These are phyloP conservation scores for Gaultheria prostrata DNA, from an alignment of 148 eudicot species.

Conservation along the genomic window DNA sequence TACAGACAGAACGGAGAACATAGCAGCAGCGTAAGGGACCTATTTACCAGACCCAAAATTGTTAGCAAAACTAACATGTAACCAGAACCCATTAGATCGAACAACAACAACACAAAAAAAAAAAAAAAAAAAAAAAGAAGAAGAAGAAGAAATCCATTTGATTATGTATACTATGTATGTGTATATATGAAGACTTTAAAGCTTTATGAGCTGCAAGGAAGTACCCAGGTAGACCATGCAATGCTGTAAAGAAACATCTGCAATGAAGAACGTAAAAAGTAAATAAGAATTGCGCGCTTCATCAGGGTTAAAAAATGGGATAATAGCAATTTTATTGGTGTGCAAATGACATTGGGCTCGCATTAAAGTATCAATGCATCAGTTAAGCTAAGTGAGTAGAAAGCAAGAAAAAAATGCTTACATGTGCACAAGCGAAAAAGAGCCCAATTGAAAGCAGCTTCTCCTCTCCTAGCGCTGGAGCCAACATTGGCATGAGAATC, in stretches of 20 bases:
- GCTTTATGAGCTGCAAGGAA: neutral
- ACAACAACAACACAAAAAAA: no score
- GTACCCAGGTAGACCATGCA: constrained; percentile 71
- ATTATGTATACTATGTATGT: no score
- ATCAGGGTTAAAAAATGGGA: neutral
- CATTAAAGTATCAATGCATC: neutral
- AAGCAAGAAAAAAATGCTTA: constrained; percentile 25
- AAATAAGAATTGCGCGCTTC: neutral
- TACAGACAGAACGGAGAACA: constrained; percentile 37
- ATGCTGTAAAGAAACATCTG: constrained; percentile 60
- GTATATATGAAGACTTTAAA: neutral
- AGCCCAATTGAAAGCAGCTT: constrained; percentile 69
- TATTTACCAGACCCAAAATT: constrained; percentile 17
- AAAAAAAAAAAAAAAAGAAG: no score
- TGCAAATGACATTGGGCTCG: neutral
- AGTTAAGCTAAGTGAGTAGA: neutral
- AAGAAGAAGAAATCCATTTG: no score
- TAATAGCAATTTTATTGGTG: neutral
- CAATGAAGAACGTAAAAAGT: constrained; percentile 16
- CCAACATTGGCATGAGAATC: constrained; percentile 71
- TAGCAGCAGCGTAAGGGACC: constrained; percentile 61
- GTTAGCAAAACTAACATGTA: constrained; percentile 12
- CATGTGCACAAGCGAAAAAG: constrained; percentile 51
- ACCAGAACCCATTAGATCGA: neutral
- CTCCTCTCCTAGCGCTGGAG: constrained; percentile 60